A percentile compares a stretch with the other conserved stretches of the same genome.
phyloP scores from a whole-genome alignment of 2,329 filamentous ascomycete species.

The Penicillium freii region DNA sequence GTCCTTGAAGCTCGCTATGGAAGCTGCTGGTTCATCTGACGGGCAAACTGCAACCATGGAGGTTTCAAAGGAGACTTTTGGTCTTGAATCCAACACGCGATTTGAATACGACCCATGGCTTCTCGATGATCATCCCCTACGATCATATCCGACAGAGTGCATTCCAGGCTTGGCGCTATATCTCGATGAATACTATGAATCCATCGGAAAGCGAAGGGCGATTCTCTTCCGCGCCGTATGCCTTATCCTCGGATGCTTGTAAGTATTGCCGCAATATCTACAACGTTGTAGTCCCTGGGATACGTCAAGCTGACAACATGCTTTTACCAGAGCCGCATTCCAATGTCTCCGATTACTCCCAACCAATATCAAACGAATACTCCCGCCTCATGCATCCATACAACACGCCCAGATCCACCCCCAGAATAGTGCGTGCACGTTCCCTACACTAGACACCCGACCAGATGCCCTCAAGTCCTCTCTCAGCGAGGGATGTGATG shows the following conservation, averaged over 20 bases:
- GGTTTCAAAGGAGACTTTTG: constrained; percentile 1
- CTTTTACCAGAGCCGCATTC: constrained; percentile 14
- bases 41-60: not conserved
- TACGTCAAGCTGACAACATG: not conserved
- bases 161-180: constrained; percentile 27
- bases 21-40: not conserved
- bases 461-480: constrained; percentile 23
- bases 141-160: constrained; percentile 33
- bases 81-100: not conserved
- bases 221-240: constrained; percentile 23
- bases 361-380: not conserved
- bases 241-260: constrained; percentile 27
- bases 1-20: constrained; percentile 1
- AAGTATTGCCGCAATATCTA: not conserved
- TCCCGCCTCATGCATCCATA: not conserved
- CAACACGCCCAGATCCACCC: not conserved
- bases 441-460: constrained; percentile 19
- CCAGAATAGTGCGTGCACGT: constrained; percentile 21
- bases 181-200: constrained; percentile 13
- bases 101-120: constrained; percentile 29
- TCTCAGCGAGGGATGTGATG: constrained; percentile 26
- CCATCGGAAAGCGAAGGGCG: constrained; percentile 21
- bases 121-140: constrained; percentile 37
- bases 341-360: constrained; percentile 11
- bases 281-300: not conserved